These are phyloP conservation scores for Microdochium trichocladiopsis DNA, from an alignment of 2,329 filamentous ascomycete genomes.

Conservation along the genomic window DNA sequence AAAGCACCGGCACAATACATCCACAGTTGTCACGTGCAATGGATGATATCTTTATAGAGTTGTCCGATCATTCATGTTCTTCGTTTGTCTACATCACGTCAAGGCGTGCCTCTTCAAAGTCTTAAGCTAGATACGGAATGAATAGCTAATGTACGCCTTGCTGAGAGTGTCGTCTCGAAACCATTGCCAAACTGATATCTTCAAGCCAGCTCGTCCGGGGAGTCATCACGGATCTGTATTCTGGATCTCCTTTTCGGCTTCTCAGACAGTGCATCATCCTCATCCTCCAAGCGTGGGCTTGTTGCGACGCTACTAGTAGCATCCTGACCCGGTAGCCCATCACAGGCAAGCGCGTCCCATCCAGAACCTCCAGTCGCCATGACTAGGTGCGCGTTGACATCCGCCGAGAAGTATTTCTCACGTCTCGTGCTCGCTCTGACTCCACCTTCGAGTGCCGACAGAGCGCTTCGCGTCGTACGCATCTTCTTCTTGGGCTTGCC, in stretches of 20 bases:
- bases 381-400: constrained; percentile 53
- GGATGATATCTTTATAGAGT: too few species aligned
- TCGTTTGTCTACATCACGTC: too few species aligned
- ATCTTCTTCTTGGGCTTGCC: constrained; percentile 49
- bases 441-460: constrained; percentile 72
- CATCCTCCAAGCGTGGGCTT: not conserved
- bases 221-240: not conserved
- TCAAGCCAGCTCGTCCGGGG: not conserved
- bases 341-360: constrained; percentile 22
- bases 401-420: constrained; percentile 64
- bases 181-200: too few species aligned
- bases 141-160: too few species aligned
- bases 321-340: not conserved
- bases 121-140: too few species aligned
- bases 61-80: too few species aligned
- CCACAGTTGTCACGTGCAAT: too few species aligned
- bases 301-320: not conserved
- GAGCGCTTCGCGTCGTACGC: constrained; percentile 66
- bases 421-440: constrained; percentile 57
- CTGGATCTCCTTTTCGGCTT: not conserved
- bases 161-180: too few species aligned
- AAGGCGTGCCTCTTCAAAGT: too few species aligned
- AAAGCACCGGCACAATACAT: too few species aligned
- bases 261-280: not conserved
- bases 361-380: constrained; percentile 52